Conservation (phyloP, 306 rosid species). For the Prosopis cineraria region DNA sequence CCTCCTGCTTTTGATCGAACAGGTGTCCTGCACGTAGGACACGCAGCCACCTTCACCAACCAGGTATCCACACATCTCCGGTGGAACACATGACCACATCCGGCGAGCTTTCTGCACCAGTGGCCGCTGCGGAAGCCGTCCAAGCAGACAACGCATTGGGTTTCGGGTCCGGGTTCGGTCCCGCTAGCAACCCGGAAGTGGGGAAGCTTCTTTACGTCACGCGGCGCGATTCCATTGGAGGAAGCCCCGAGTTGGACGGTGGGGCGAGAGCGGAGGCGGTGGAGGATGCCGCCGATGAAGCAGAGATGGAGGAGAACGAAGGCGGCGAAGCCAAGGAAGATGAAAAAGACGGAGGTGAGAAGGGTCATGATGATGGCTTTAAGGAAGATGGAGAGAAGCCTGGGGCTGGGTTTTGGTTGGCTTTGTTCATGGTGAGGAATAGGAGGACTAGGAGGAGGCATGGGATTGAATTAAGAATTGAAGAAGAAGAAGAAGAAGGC, state of each 20-base stretch:
- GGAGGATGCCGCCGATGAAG: conserved; percentile 61
- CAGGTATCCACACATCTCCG: conserved; percentile 76
- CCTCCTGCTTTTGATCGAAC: conserved; percentile 44
- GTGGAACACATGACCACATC: conserved; percentile 73
- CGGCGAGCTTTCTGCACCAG: conserved; percentile 72
- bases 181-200: conserved; percentile 49
- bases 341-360: conserved; percentile 76
- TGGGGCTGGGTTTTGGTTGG: conserved; percentile 59
- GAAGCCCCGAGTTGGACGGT: conserved; percentile 14
- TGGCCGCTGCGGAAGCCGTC: conserved; percentile 67
- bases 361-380: conserved; percentile 72
- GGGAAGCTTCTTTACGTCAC: conserved; percentile 56
- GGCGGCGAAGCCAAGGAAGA: conserved; percentile 75
- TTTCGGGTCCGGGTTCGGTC: conserved; percentile 32
- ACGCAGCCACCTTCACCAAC: conserved; percentile 70
- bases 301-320: conserved; percentile 66
- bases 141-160: conserved; percentile 72
- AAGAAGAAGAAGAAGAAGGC: not conserved
- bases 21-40: conserved; percentile 80
- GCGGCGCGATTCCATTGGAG: conserved; percentile 43
- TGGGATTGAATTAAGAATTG: conserved; percentile 1
- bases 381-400: conserved; percentile 64
- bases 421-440: conserved; percentile 1
- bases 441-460: conserved; percentile 12
- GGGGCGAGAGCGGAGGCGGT: conserved; percentile 59